A percentile compares a stretch with the other conserved stretches of the same genome.
Conservation (phyloP, 805 yeast genomes). For the Nematodospora valgi region DNA sequence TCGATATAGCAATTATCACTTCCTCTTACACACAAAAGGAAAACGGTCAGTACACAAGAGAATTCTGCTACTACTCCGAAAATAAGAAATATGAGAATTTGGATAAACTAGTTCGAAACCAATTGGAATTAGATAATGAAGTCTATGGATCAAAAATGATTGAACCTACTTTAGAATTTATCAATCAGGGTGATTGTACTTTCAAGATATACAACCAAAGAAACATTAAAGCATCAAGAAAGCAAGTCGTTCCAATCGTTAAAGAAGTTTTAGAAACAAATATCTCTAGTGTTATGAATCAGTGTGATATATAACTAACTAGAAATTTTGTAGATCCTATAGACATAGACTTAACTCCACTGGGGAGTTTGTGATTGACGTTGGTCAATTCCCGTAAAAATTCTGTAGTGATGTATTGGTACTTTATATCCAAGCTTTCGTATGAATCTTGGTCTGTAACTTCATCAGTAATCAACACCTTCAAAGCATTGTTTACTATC, state of each 20-base stretch:
- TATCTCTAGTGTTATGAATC: not conserved
- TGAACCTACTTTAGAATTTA: conserved; percentile 11
- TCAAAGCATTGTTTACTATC: conserved; percentile 21
- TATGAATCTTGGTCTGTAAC: conserved; percentile 15
- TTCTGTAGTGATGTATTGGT: conserved; percentile 12
- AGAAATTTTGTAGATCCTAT: conserved; percentile 6
- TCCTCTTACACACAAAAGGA: conserved; percentile 37
- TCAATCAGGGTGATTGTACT: conserved; percentile 3
- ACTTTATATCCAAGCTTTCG: conserved; percentile 14
- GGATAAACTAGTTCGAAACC: conserved; percentile 15
- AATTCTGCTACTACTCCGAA: conserved; percentile 27
- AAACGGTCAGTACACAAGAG: conserved; percentile 29
- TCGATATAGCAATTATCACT: conserved; percentile 34
- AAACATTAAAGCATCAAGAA: conserved; percentile 67
- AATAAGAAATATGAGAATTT: conserved; percentile 16
- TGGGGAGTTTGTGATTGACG: conserved; percentile 19
- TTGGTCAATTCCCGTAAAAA: conserved; percentile 14
- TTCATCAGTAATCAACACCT: conserved; percentile 17
- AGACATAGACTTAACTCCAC: conserved; percentile 8
- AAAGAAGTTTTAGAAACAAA: conserved; percentile 26
- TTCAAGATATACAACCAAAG: conserved; percentile 41
- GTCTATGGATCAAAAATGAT: conserved; percentile 20
- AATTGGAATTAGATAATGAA: conserved; percentile 22
- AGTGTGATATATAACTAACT: conserved; percentile 9
- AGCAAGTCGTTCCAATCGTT: conserved; percentile 76